A percentile compares a stretch with the other conserved stretches of the same genome.
Evolutionary conservation across 2,329 filamentous ascomycete species (phyloP).

Genomic region (Talaromyces atroroseus): DNA sequence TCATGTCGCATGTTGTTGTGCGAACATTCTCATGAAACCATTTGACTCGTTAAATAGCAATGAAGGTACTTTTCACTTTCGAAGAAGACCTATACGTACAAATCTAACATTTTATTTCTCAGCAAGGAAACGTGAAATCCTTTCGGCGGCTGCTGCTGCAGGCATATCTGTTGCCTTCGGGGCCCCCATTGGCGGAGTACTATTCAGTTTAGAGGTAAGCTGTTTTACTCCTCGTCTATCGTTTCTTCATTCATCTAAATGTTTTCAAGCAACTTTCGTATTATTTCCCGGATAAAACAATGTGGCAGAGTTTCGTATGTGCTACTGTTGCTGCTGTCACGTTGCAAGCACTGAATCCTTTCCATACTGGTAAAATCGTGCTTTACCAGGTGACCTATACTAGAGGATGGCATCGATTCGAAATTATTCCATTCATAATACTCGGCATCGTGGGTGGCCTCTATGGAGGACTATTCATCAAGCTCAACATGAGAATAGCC

Average conservation of each 20-base stretch:
- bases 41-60: conserved; percentile 77
- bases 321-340: conserved; percentile 98
- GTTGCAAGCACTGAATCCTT: conserved; percentile 87
- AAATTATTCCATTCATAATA: conserved; percentile 79
- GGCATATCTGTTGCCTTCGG: conserved; percentile 94
- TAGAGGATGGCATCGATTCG: conserved; percentile 88
- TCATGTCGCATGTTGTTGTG: conserved; percentile 94
- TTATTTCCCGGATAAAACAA: conserved; percentile 97
- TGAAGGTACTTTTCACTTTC: conserved; percentile 57
- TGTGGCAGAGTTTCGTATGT: conserved; percentile 99
- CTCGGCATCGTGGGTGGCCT: conserved; percentile 87
- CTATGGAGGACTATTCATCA: conserved; percentile 92
- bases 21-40: conserved; percentile 86
- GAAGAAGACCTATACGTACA: background rate
- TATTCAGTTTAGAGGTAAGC: conserved; percentile 83
- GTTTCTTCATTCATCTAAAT: conserved; percentile 3
- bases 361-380: conserved; percentile 90
- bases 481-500: conserved; percentile 81
- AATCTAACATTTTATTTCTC: conserved; percentile 18
- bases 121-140: conserved; percentile 88
- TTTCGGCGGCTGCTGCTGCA: conserved; percentile 86
- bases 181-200: conserved; percentile 84
- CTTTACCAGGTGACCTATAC: conserved; percentile 94
- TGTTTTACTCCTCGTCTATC: background rate
- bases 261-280: conserved; percentile 74